Evolutionary conservation across 768 basidiomycete genomes (phyloP).

Genomic region (Lactarius quietus): DNA sequence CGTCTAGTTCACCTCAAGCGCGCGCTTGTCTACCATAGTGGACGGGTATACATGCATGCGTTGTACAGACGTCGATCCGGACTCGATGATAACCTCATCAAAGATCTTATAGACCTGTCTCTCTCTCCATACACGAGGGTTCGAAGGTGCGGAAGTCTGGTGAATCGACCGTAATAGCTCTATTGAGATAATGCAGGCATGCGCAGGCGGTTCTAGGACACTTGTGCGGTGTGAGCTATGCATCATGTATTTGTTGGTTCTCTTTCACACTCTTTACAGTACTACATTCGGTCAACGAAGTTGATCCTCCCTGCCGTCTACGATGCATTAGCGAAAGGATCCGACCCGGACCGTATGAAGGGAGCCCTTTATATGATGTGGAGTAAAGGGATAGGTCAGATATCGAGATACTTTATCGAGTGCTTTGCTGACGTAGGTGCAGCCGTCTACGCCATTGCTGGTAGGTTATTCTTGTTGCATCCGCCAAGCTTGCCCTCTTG

Average conservation of each 20-base stretch:
- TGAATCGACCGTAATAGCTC: slow-evolving; percentile 1
- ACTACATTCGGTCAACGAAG: slow-evolving; percentile 65
- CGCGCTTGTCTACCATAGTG: slow-evolving; percentile 73
- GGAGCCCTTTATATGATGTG: slow-evolving; percentile 82
- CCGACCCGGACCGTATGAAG: slow-evolving; percentile 92
- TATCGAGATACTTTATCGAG: slow-evolving; percentile 7
- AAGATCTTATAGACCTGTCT: slow-evolving; percentile 68
- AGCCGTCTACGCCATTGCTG: slow-evolving; percentile 69
- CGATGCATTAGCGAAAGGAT: slow-evolving; percentile 62
- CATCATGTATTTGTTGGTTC: neutral
- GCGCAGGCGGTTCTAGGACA: slow-evolving; percentile 63
- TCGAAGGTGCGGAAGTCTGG: slow-evolving; percentile 47
- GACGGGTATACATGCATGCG: slow-evolving; percentile 72
- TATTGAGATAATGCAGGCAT: slow-evolving; percentile 43
- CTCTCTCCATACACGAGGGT: slow-evolving; percentile 78
- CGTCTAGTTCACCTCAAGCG: slow-evolving; percentile 72
- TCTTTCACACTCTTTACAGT: slow-evolving; percentile 5
- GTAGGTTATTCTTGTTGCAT: slow-evolving; percentile 38
- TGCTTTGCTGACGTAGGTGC: slow-evolving; percentile 19
- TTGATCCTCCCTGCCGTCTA: slow-evolving; percentile 59
- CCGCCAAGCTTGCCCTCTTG: neutral
- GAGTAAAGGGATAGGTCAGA: slow-evolving; percentile 65
- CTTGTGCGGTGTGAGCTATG: slow-evolving; percentile 54
- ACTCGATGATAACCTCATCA: slow-evolving; percentile 67
- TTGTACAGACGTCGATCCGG: slow-evolving; percentile 69